These are phyloP conservation scores for Plasmodium billcollinsi DNA, from an alignment of 169 alveolate genomes.

Conservation along the genomic window DNA sequence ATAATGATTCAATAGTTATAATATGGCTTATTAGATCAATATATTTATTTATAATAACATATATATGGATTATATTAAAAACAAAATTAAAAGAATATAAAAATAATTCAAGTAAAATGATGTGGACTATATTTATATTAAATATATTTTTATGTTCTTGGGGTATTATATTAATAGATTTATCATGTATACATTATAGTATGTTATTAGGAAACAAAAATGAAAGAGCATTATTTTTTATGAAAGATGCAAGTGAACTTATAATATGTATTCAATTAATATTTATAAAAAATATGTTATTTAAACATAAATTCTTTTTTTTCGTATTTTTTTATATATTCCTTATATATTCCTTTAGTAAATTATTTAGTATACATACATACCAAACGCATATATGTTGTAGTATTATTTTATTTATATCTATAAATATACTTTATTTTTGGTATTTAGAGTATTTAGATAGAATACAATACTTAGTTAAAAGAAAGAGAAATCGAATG, in stretches of 20 bases:
- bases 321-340: constrained; percentile 84
- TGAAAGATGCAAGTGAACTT: constrained; percentile 77
- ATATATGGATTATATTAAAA: constrained; percentile 90
- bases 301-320: constrained; percentile 87
- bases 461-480: constrained; percentile 88
- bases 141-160: constrained; percentile 71
- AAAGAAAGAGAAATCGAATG: constrained; percentile 88
- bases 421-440: constrained; percentile 82
- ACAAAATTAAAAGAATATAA: constrained; percentile 39
- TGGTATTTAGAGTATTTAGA: constrained; percentile 90
- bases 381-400: constrained; percentile 75
- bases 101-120: constrained; percentile 69
- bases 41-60: constrained; percentile 85
- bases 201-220: constrained; percentile 15
- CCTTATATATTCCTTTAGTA: constrained; percentile 84
- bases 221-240: constrained; percentile 47
- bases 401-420: constrained; percentile 80
- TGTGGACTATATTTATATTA: constrained; percentile 73
- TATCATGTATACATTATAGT: constrained; percentile 64
- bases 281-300: constrained; percentile 87
- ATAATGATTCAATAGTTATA: constrained; percentile 77
- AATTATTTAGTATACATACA: constrained; percentile 75
- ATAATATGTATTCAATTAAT: constrained; percentile 84
- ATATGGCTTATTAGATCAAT: constrained; percentile 91
- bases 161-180: constrained; percentile 60